Conservation (phyloP, 148 eudicot species). For the Euryodendron excelsum region DNA sequence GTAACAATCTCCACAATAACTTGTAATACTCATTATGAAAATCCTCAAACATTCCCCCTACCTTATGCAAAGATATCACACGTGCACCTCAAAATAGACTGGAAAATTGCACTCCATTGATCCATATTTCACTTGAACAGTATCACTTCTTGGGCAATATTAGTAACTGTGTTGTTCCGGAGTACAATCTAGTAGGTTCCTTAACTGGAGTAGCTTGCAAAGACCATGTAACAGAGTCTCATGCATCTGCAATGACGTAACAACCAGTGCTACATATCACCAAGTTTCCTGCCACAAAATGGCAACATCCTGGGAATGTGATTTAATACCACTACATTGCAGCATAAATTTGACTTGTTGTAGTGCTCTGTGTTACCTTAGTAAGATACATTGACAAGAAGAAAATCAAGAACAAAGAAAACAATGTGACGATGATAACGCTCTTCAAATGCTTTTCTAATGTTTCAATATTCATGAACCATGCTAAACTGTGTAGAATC, state of each 20-base stretch:
- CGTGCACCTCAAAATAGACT: too few species aligned
- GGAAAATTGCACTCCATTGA: too few species aligned
- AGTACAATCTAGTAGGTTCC: background rate
- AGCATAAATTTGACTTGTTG: background rate
- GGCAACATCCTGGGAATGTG: background rate
- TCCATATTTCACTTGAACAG: too few species aligned
- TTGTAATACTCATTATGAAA: too few species aligned
- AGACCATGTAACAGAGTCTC: background rate
- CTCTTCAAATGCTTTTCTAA: background rate
- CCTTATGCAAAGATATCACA: too few species aligned
- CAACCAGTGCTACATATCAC: background rate
- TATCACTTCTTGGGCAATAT: background rate
- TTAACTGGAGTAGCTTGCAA: background rate
- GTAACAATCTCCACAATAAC: too few species aligned
- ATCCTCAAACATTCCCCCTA: too few species aligned
- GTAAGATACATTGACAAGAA: background rate
- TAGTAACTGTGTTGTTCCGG: background rate
- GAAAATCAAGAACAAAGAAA: background rate
- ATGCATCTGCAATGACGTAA: background rate
- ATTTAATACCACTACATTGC: too few species aligned
- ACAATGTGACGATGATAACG: background rate
- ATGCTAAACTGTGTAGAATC: background rate
- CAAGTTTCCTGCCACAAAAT: background rate
- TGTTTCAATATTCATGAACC: background rate
- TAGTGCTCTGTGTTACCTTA: background rate